phyloP scores from a whole-genome alignment of 2,329 filamentous ascomycete genomes.

The Cercospora janseana region DNA sequence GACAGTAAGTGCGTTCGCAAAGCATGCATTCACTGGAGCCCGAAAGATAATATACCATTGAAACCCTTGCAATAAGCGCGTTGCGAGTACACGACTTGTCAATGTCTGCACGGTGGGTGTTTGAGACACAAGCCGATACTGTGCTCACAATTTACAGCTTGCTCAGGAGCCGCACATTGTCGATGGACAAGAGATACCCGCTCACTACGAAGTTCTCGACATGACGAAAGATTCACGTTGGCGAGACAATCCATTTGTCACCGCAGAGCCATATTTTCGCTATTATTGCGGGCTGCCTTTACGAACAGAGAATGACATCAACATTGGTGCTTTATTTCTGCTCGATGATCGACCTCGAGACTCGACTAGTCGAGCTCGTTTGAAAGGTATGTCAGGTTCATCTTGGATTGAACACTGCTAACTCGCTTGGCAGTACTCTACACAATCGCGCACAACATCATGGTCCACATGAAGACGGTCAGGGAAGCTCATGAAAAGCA shows the following conservation, averaged over 20 bases:
- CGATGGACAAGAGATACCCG: slow-evolving; percentile 33
- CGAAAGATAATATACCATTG: too few species aligned
- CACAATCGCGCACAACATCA: slow-evolving; percentile 50
- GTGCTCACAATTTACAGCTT: too few species aligned
- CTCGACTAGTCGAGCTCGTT: slow-evolving; percentile 16
- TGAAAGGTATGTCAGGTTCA: slow-evolving; percentile 16
- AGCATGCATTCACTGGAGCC: too few species aligned
- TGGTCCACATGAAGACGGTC: slow-evolving; percentile 37
- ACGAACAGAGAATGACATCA: slow-evolving; percentile 36
- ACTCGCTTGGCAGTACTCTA: slow-evolving; percentile 17
- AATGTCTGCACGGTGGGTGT: too few species aligned
- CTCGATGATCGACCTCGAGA: slow-evolving; percentile 58
- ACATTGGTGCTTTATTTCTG: slow-evolving; percentile 60
- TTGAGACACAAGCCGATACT: too few species aligned
- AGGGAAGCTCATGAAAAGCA: slow-evolving; percentile 38
- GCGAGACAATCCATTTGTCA: slow-evolving; percentile 34
- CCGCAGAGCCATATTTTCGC: slow-evolving; percentile 33
- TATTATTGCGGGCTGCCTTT: slow-evolving; percentile 40
- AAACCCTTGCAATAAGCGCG: too few species aligned
- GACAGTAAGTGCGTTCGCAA: too few species aligned
- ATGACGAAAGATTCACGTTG: slow-evolving; percentile 34
- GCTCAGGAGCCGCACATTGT: slow-evolving; percentile 20
- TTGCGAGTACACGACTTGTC: too few species aligned
- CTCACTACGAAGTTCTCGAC: slow-evolving; percentile 40
- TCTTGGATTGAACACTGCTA: background rate